Percentiles rank a stretch among this genome's conserved stretches.
These are phyloP conservation scores for Microcera coccophila DNA, from an alignment of 2,329 filamentous ascomycete genomes.

Conservation along the genomic window DNA sequence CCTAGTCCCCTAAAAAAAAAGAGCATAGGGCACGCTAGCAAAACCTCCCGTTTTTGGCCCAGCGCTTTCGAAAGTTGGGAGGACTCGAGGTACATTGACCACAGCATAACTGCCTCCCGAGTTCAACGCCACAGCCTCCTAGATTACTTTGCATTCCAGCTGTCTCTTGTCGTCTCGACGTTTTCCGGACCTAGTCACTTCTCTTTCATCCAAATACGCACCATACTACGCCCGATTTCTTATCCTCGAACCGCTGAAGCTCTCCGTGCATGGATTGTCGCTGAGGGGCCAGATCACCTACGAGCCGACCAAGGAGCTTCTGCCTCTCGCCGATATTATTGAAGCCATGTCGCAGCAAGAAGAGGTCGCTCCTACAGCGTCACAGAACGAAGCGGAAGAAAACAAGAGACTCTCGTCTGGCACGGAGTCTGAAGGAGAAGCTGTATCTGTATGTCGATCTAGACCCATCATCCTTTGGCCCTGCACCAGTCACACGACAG, in stretches of 20 bases:
- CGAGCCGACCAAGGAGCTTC: conserved; percentile 1
- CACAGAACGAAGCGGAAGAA: conserved; percentile 7
- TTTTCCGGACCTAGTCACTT: conserved; percentile 18
- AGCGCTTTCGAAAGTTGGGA: background rate
- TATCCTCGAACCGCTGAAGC: conserved; percentile 9
- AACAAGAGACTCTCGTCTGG: conserved; percentile 29
- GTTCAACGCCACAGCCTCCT: conserved; percentile 21
- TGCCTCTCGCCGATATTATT: conserved; percentile 4
- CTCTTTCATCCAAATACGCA: conserved; percentile 11
- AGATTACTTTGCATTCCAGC: conserved; percentile 22
- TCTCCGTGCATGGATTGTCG: conserved; percentile 18
- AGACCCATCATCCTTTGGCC: conserved; percentile 8
- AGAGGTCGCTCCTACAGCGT: conserved; percentile 25
- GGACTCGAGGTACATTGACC: background rate
- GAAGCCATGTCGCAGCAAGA: conserved; percentile 34
- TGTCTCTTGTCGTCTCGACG: conserved; percentile 24
- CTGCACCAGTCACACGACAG: conserved; percentile 18
- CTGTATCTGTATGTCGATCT: conserved; percentile 25
- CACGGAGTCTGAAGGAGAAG: conserved; percentile 27
- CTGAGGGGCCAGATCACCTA: conserved; percentile 19
- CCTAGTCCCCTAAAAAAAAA: background rate
- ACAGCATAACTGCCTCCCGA: background rate
- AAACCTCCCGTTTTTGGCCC: background rate
- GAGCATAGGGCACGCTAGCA: background rate
- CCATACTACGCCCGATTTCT: conserved; percentile 10